Conservation (phyloP, 2,329 filamentous ascomycete species). For the Cercospora sojina region DNA sequence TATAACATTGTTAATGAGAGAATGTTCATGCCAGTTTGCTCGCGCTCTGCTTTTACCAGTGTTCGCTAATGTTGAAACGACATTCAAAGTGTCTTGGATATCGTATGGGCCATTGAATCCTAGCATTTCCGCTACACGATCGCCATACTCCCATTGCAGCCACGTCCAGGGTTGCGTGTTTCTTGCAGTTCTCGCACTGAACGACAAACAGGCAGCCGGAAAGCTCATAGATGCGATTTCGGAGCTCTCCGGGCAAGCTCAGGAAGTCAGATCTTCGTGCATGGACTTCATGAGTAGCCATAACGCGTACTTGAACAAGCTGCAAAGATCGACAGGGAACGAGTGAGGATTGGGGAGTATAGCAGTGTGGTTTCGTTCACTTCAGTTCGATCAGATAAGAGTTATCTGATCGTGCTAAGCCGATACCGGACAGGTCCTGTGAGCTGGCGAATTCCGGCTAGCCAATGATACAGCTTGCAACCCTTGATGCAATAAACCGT, state of each 20-base stretch:
- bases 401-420: slow-evolving; percentile 13
- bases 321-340: neutral
- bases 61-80: neutral
- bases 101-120: slow-evolving; percentile 11
- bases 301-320: neutral
- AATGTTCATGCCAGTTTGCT: neutral
- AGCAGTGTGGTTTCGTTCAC: slow-evolving; percentile 11
- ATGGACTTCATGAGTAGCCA: neutral
- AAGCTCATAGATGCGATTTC: slow-evolving; percentile 21
- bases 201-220: slow-evolving; percentile 18
- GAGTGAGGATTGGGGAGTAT: neutral
- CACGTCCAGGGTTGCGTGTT: neutral
- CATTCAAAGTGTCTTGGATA: slow-evolving; percentile 17
- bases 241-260: slow-evolving; percentile 20
- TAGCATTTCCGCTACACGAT: slow-evolving; percentile 4
- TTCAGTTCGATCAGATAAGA: slow-evolving; percentile 14
- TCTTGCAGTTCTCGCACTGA: slow-evolving; percentile 13
- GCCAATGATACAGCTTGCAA: neutral
- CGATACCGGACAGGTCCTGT: neutral
- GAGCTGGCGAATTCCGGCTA: neutral
- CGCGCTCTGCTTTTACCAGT: neutral
- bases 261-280: slow-evolving; percentile 9
- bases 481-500: neutral
- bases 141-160: slow-evolving; percentile 2
- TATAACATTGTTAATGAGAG: neutral